phyloP scores from a whole-genome alignment of 345 rosid species.

The Eucalyptus rudis region DNA sequence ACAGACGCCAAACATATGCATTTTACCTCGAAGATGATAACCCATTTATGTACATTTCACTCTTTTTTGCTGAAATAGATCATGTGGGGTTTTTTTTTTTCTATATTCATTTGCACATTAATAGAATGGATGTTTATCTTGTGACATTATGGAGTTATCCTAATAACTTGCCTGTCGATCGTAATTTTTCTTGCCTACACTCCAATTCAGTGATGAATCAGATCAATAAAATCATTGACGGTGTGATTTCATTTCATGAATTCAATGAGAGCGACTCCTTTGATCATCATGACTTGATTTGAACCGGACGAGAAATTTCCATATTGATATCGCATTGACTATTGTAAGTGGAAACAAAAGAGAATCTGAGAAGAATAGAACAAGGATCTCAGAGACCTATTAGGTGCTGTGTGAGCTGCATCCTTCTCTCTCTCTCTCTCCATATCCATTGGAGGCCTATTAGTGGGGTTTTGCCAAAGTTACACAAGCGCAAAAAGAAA shows the following conservation, averaged over 20 bases:
- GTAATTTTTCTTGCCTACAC: neutral
- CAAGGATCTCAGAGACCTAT: neutral
- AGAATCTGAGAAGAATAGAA: neutral
- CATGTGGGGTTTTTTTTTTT: neutral
- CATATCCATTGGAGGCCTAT: neutral
- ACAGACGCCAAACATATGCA: neutral
- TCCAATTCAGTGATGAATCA: neutral
- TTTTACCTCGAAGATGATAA: neutral
- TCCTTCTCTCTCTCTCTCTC: neutral
- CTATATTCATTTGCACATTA: neutral
- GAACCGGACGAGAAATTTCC: neutral
- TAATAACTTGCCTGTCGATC: neutral
- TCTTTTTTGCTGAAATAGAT: neutral
- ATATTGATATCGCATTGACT: neutral
- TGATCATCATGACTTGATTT: neutral
- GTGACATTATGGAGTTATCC: neutral
- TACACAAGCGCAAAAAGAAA: neutral
- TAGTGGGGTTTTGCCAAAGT: neutral
- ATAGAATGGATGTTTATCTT: neutral
- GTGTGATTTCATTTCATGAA: neutral
- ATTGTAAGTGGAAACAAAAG: neutral
- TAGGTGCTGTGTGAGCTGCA: neutral
- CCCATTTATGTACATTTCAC: neutral
- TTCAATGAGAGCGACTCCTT: neutral
- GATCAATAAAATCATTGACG: neutral